Evolutionary conservation across 1,284 basidiomycete species (phyloP), one percentile per base, ranked within the genome.

Genomic region (Rhodotorula mucilaginosa): DNA sequence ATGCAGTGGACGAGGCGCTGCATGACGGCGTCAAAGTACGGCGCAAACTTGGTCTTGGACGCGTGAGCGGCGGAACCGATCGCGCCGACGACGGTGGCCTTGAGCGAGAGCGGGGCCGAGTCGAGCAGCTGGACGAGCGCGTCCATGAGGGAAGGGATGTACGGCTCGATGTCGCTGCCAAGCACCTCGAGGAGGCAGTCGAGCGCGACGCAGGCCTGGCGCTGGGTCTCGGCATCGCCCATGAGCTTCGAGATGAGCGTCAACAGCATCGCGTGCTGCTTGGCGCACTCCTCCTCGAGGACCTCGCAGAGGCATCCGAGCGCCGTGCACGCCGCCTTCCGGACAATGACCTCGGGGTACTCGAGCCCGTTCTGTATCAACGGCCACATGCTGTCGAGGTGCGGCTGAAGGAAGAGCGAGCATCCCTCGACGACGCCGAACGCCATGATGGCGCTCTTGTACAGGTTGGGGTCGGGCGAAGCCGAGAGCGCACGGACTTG

Each of bases 21-120:
- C 89, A 99, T 96, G 68, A 92, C 94, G 59, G 91, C 89, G 78
- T 90, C 87, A 85, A 99, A 99, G 86, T 98, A 99, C 5, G 94
- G 95, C 65, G 90, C 82, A 85, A 99, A 99, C 76, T 89, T 88
- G 61, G 87, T 88, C 82, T 93, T 93, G 67, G 96, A 93, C n/a
- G 97, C 96, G 82, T 99, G 96, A 2, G 97, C 96, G 39, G 97
- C 96, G 77, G 92, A 95, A 58, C 97, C 97, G 79, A 99, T 98
- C 44, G 97, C 97, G 39, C 97, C 97, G 61, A 93, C 96, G 79
- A 99, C 93, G 75, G 98, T 95, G 58, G 93, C 87, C 84, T 99
- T 97, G 82, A 99, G 90, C 51, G 89, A 81, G 72, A 92, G 82
- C 39, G 93, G 90, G 5, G 93, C 94, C 34, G 87, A 89, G 78